Evolutionary conservation across 805 yeast species (phyloP), one percentile per base, ranked within the genome.

Genomic region (Brettanomyces anomalus): DNA sequence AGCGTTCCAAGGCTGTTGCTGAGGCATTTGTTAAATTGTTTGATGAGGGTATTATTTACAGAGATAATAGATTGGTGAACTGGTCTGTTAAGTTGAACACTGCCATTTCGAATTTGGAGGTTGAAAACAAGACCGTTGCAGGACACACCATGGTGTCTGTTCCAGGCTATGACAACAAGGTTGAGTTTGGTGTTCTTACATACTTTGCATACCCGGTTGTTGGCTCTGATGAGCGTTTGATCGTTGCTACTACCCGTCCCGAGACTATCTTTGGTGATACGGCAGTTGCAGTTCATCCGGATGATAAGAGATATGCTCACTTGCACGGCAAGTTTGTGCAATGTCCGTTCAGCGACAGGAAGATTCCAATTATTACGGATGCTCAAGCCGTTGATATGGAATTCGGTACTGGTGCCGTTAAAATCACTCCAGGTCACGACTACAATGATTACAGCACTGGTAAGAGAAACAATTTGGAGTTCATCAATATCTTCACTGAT

Each of bases 401-500:
- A 64, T 93, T 93, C 54, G 98, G 98, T 75, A 93, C 98, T 49
- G 98, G 98, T 81, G 98, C 98, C 39, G 98, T 93, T 49, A 93
- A 93, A 69, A 93, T 93, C 62, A 93, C 98, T 13, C 98, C 98
- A 46, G 97, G 96, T 36, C 98, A 93, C 66, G 98, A 93, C 68
- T 84, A 80, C 57, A 93, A 93, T 74, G 98, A 93, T 86, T 88
- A 86, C 75, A 75, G 72, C 60, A 87, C 96, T 43, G 98, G 98
- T 71, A 89, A 85, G 70, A 88, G 98, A 70, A 85, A 87, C 65
- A 71, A 77, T 58, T 74, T 93, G 56, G 96, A 87, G 62, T 77
- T 87, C 57, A 75, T 93, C 67, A 89, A 87, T 67, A 88, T 93
- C 51, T 70, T 85, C 54, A 90, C 95, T 44, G 97, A 93, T 59